These are phyloP conservation scores for Entophlyctis helioformis DNA, from an alignment of 192 early-diverging fungal genomes.

Conservation along the genomic window DNA sequence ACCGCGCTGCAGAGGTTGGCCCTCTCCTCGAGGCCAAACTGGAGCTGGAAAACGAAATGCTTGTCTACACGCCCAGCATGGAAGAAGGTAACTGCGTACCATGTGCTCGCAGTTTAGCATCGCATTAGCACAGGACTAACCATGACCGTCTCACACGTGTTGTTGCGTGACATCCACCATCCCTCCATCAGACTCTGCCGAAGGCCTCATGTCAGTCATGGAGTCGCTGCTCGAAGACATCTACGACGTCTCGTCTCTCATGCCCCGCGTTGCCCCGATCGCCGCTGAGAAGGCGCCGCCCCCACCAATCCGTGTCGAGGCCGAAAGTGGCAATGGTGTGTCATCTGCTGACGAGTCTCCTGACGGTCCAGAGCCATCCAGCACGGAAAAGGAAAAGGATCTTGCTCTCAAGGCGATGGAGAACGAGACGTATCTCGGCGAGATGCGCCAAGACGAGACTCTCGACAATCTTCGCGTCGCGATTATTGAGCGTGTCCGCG, in stretches of 20 bases:
- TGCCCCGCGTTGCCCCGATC: slow-evolving; percentile 34
- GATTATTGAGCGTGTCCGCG: slow-evolving; percentile 25
- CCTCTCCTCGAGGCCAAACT: slow-evolving; percentile 48
- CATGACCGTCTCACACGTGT: too few species aligned
- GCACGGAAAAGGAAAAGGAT: slow-evolving; percentile 13
- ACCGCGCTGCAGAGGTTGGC: slow-evolving; percentile 28
- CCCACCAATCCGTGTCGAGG: background rate
- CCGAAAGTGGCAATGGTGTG: background rate
- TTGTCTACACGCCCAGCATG: slow-evolving; percentile 50
- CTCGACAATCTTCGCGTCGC: slow-evolving; percentile 19
- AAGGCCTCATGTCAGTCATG: slow-evolving; percentile 29
- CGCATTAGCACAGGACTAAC: too few species aligned
- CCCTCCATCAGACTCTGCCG: slow-evolving; percentile 19
- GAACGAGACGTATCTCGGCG: slow-evolving; percentile 41
- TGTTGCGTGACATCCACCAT: too few species aligned
- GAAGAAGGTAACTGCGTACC: slow-evolving; percentile 27
- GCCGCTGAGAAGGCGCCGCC: slow-evolving; percentile 3
- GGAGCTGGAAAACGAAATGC: slow-evolving; percentile 39
- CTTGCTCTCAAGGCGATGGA: slow-evolving; percentile 1
- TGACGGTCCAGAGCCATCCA: slow-evolving; percentile 2
- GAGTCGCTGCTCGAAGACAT: slow-evolving; percentile 40
- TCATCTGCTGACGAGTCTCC: background rate
- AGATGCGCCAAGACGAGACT: slow-evolving; percentile 39
- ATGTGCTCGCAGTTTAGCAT: too few species aligned
- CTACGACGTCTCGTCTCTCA: slow-evolving; percentile 41